Conservation (phyloP, 164 flowering plant species). For the Akebia trifoliata region DNA sequence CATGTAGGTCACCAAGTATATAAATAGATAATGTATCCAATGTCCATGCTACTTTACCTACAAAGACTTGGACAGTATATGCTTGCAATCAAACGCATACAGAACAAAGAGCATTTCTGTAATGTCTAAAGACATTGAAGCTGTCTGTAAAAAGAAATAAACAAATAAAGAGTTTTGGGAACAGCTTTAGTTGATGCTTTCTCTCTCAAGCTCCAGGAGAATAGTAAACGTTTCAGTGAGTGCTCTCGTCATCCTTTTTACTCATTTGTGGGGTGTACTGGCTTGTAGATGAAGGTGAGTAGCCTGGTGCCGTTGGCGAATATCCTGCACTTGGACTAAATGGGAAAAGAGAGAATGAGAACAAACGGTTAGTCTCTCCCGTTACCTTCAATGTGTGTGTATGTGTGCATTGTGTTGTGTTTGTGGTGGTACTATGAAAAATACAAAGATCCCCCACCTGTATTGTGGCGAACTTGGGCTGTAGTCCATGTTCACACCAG, state of each 20-base stretch:
- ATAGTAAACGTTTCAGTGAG: too few species aligned
- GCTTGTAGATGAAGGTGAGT: conserved; percentile 90
- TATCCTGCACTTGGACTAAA: conserved; percentile 92
- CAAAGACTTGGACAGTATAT: too few species aligned
- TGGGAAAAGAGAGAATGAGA: not conserved
- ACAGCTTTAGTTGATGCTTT: too few species aligned
- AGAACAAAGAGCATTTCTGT: too few species aligned
- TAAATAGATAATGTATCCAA: too few species aligned
- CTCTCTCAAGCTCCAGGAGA: too few species aligned
- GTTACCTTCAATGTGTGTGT: not conserved
- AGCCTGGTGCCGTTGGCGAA: conserved; percentile 96
- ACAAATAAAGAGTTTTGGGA: too few species aligned
- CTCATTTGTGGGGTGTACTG: conserved; percentile 74
- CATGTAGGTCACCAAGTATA: too few species aligned
- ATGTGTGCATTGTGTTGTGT: not conserved
- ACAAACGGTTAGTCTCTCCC: not conserved
- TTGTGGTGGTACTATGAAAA: not conserved
- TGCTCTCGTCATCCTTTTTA: conserved; percentile 40
- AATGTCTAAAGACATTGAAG: too few species aligned
- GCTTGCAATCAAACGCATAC: too few species aligned
- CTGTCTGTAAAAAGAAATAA: too few species aligned
- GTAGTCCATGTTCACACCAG: conserved; percentile 70
- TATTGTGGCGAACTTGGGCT: conserved; percentile 93
- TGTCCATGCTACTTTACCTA: too few species aligned
- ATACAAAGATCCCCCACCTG: conserved; percentile 41